A percentile compares a stretch with the other conserved stretches of the same genome.
Evolutionary conservation across 148 eudicot species (phyloP).

Genomic region (Nyssa sinensis): DNA sequence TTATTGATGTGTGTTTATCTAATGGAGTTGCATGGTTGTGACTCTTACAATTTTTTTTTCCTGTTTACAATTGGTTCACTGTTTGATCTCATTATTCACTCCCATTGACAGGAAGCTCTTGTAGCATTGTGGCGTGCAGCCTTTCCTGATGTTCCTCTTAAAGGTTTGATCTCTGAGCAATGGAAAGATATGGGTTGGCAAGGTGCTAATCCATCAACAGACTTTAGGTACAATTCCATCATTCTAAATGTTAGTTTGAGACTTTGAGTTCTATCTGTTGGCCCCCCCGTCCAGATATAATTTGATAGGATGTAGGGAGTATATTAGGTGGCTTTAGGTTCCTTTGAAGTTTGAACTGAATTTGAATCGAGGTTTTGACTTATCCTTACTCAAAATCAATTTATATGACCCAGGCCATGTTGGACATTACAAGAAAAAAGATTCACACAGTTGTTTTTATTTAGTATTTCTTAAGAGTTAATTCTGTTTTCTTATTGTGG

Average conservation of each 20-base stretch:
- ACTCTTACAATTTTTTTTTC: too few relatives aligned
- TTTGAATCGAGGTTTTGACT: background rate
- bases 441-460: background rate
- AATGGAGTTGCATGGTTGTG: too few relatives aligned
- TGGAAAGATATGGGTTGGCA: conserved; percentile 99
- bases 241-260: background rate
- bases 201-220: conserved; percentile 91
- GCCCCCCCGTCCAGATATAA: background rate
- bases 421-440: background rate
- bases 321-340: background rate
- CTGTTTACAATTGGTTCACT: background rate
- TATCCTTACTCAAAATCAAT: too few relatives aligned
- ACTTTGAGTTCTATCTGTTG: background rate
- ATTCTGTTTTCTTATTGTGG: background rate
- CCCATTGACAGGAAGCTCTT: conserved; percentile 66
- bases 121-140: conserved; percentile 66
- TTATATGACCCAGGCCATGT: background rate
- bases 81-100: conserved; percentile 12
- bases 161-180: conserved; percentile 74
- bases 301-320: background rate
- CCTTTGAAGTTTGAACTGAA: background rate
- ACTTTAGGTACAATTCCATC: conserved; percentile 66
- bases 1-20: too few relatives aligned
- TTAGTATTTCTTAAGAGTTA: background rate
- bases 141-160: conserved; percentile 65